A percentile compares a stretch with the other conserved stretches of the same genome.
These are phyloP conservation scores for Hondaea fermentalgiana DNA, from an alignment of 108 stramenopile species.

Conservation along the genomic window DNA sequence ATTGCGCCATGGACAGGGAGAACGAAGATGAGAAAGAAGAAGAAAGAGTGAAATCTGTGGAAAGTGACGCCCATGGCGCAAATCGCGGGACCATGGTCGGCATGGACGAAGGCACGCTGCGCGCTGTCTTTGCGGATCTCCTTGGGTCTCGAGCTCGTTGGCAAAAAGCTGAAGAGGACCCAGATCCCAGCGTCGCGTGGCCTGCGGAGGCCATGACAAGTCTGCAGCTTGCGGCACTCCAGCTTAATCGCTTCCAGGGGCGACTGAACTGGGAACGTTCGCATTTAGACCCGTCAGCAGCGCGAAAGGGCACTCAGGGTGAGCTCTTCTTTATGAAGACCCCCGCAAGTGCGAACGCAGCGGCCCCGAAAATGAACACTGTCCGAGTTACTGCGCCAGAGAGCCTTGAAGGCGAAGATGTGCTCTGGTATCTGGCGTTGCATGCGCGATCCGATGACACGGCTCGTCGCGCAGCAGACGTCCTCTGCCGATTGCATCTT, in stretches of 20 bases:
- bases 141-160: not conserved
- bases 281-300: not conserved
- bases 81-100: not conserved
- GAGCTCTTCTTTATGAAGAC: not conserved
- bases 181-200: not conserved
- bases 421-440: not conserved
- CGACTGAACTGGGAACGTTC: not conserved
- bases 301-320: not conserved
- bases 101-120: not conserved
- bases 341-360: not conserved
- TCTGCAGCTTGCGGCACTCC: not conserved
- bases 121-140: not conserved
- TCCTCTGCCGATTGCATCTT: not conserved
- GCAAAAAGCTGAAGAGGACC: not conserved
- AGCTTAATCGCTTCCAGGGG: not conserved
- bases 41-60: too few species aligned
- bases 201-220: not conserved
- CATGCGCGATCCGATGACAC: not conserved
- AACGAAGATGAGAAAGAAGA: too few species aligned
- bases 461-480: not conserved
- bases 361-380: not conserved
- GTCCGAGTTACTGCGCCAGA: not conserved
- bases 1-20: not conserved
- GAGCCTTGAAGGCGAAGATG: not conserved
- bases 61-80: too few species aligned